Evolutionary conservation across 169 alveolate genomes (phyloP).

Genomic region (Ichthyophthirius multifiliis): DNA sequence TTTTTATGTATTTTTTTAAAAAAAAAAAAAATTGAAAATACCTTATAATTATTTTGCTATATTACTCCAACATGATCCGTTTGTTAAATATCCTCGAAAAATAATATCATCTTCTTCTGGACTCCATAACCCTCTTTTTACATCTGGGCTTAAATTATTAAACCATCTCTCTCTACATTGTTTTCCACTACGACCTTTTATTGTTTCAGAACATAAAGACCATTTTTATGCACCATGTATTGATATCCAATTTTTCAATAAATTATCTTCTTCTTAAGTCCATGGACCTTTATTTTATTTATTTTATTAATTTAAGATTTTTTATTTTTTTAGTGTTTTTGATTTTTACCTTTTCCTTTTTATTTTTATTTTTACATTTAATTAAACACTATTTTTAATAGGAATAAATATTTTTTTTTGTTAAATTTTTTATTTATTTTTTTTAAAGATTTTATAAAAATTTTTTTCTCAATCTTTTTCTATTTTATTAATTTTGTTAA

Average conservation of each 20-base stretch:
- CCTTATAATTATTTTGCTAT: conserved; percentile 39
- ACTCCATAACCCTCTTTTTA: conserved; percentile 61
- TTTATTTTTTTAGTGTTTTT: no score
- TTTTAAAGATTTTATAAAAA: no score
- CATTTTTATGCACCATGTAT: conserved; percentile 52
- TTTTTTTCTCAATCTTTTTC: no score
- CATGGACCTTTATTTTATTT: conserved; percentile 58
- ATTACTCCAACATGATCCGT: conserved; percentile 47
- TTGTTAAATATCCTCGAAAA: conserved; percentile 35
- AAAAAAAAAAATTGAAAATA: no score
- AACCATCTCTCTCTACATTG: conserved; percentile 70
- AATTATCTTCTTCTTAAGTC: conserved; percentile 59
- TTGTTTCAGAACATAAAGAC: conserved; percentile 46
- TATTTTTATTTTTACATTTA: no score
- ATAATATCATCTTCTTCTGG: conserved; percentile 57
- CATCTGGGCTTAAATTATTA: conserved; percentile 52
- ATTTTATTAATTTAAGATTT: no score
- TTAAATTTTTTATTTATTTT: no score
- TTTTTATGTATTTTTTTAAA: no score
- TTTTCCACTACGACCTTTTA: conserved; percentile 62
- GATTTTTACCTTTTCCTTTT: no score
- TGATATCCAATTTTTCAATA: conserved; percentile 41
- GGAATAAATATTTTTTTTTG: no score
- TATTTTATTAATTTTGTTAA: no score
- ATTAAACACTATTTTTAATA: no score